These are phyloP conservation scores for Bruguiera sexangula DNA, from an alignment of 345 rosid species.

Conservation along the genomic window DNA sequence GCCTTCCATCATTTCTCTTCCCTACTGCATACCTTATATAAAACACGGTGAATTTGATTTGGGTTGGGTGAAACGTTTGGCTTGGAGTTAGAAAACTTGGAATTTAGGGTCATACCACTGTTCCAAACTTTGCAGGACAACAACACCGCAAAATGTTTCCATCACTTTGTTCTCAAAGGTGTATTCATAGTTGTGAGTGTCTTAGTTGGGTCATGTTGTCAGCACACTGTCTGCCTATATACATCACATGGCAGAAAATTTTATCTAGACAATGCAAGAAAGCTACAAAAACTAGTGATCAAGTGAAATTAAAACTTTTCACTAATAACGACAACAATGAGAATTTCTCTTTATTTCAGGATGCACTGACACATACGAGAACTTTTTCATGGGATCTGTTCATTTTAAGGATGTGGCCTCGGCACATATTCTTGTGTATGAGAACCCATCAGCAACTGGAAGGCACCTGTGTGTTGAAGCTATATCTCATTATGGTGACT, in stretches of 20 bases:
- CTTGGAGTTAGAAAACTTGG: background rate
- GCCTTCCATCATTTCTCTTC: background rate
- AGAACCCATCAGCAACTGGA: constrained; percentile 71
- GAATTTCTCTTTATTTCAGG: constrained; percentile 41
- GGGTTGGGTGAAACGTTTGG: background rate
- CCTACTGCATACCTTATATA: background rate
- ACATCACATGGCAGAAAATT: too few species aligned
- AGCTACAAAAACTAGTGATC: too few species aligned
- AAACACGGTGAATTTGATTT: too few species aligned
- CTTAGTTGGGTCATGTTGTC: too few species aligned
- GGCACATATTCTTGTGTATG: constrained; percentile 85
- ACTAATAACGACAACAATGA: background rate
- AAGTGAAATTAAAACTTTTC: too few species aligned
- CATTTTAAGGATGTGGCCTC: constrained; percentile 91
- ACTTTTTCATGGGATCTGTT: constrained; percentile 81
- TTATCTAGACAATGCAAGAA: too few species aligned
- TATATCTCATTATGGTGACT: constrained; percentile 85
- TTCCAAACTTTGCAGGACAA: too few species aligned
- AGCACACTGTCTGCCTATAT: too few species aligned
- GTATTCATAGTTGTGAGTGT: too few species aligned
- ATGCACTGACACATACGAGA: constrained; percentile 66
- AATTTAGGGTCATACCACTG: too few species aligned
- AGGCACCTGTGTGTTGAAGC: constrained; percentile 88
- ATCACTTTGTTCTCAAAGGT: too few species aligned
- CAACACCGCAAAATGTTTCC: too few species aligned